phyloP scores from a whole-genome alignment of 2,329 filamentous ascomycete species.

The Xylariaceae sp. region DNA sequence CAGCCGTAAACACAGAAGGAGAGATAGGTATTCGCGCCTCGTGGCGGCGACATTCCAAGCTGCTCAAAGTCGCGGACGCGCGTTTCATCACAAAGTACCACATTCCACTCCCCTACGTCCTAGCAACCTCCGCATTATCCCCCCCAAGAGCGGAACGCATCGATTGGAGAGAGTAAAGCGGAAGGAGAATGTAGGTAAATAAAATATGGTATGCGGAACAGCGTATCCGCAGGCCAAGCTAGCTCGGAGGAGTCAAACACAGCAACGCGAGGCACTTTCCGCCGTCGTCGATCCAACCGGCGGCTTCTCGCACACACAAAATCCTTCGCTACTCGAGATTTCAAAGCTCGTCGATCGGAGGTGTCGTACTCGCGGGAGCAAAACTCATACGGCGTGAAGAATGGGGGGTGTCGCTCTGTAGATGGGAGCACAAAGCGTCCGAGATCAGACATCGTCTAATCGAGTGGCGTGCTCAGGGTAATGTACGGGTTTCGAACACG shows the following conservation, averaged over 20 bases:
- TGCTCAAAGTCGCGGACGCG: slow-evolving; percentile 8
- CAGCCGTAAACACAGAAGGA: slow-evolving; percentile 16
- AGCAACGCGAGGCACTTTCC: slow-evolving; percentile 12
- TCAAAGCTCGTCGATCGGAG: slow-evolving; percentile 12
- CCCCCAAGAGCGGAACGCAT: slow-evolving; percentile 8
- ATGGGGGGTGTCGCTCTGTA: slow-evolving; percentile 12
- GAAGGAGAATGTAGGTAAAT: slow-evolving; percentile 1
- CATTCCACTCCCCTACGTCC: slow-evolving; percentile 1
- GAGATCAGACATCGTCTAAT: slow-evolving; percentile 17
- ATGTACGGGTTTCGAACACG: too few species aligned
- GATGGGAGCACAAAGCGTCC: slow-evolving; percentile 16
- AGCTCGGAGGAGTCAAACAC: slow-evolving; percentile 7
- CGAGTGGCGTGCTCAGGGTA: slow-evolving; percentile 12
- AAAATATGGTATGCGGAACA: slow-evolving; percentile 1
- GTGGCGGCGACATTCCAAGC: slow-evolving; percentile 8
- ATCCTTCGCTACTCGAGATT: slow-evolving; percentile 13
- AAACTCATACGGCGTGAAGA: slow-evolving; percentile 8
- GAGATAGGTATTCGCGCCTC: slow-evolving; percentile 14
- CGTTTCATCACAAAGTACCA: slow-evolving; percentile 8
- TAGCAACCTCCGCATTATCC: not conserved
- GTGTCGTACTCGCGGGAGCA: slow-evolving; percentile 16
- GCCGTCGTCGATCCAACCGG: too few species aligned
- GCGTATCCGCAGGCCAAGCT: slow-evolving; percentile 3
- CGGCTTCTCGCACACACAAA: slow-evolving; percentile 8
- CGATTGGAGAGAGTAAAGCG: slow-evolving; percentile 1